Percentiles rank a stretch among this genome's conserved stretches.
Conservation (phyloP, 1,284 basidiomycete species). For the Amylostereum areolatum region DNA sequence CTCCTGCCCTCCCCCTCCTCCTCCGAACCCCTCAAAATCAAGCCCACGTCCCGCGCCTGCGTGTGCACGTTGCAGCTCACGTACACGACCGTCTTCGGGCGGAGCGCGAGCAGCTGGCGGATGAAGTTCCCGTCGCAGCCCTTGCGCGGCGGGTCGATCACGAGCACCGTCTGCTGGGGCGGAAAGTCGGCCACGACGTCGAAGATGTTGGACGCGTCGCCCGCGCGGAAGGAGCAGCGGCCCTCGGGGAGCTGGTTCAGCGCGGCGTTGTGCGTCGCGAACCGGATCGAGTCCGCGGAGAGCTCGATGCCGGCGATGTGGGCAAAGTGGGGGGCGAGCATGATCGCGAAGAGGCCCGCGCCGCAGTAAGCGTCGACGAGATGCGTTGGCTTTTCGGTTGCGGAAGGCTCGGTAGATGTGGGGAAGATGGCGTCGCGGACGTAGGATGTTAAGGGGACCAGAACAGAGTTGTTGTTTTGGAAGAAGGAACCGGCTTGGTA, state of each 20-base stretch:
- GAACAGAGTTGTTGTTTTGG: conserved; percentile 96
- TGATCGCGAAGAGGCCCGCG: conserved; percentile 88
- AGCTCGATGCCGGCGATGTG: conserved; percentile 91
- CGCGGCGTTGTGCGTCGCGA: conserved; percentile 74
- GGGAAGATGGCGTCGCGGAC: conserved; percentile 72
- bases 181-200: conserved; percentile 64
- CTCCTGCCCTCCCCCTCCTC: conserved; percentile 27
- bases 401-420: conserved; percentile 6
- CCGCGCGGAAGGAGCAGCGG: conserved; percentile 54
- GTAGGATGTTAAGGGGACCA: conserved; percentile 78
- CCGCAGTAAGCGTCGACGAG: conserved; percentile 93
- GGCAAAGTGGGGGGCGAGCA: conserved; percentile 74
- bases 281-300: conserved; percentile 69
- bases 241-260: conserved; percentile 58
- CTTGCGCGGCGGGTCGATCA: conserved; percentile 88
- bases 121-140: conserved; percentile 85
- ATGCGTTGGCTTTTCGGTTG: conserved; percentile 52
- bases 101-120: conserved; percentile 70
- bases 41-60: conserved; percentile 80
- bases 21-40: conserved; percentile 48
- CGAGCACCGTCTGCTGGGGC: conserved; percentile 58
- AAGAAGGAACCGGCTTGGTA: conserved; percentile 91
- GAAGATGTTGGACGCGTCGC: conserved; percentile 69
- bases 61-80: conserved; percentile 94
- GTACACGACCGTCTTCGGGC: conserved; percentile 74